A percentile compares a stretch with the other conserved stretches of the same genome.
phyloP scores from a whole-genome alignment of 495 filamentous ascomycete species.

The Elaphomyces granulatus region DNA sequence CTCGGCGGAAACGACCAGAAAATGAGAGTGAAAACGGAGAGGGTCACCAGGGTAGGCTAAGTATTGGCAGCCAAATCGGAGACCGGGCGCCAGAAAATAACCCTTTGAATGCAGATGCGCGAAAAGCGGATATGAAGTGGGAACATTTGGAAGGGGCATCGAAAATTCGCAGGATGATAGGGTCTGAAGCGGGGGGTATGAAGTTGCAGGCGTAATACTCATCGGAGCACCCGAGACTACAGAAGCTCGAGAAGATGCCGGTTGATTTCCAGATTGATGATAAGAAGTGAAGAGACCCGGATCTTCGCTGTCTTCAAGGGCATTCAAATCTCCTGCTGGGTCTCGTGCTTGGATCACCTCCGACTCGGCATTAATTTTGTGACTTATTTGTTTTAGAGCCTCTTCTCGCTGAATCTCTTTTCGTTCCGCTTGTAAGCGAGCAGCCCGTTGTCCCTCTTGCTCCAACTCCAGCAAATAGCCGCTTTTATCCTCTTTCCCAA shows the following conservation, averaged over 20 bases:
- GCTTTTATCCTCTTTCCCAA: conserved; percentile 40
- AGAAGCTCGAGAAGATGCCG: conserved; percentile 13
- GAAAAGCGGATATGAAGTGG: conserved; percentile 35
- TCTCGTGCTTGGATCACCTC: conserved; percentile 15
- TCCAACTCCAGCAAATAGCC: conserved; percentile 31
- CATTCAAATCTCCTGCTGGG: conserved; percentile 18
- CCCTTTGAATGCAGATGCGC: conserved; percentile 60
- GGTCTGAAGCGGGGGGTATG: conserved; percentile 34
- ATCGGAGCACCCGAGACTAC: conserved; percentile 14
- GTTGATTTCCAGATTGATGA: conserved; percentile 6
- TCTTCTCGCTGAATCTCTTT: conserved; percentile 28
- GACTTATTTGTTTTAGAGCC: conserved; percentile 27
- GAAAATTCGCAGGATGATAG: conserved; percentile 17
- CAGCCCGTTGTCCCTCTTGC: conserved; percentile 31
- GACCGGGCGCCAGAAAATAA: conserved; percentile 80
- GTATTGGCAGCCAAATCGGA: conserved; percentile 90
- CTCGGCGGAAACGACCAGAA: conserved; percentile 57
- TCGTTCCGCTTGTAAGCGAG: conserved; percentile 23
- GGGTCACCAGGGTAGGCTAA: conserved; percentile 92
- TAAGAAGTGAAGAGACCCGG: conserved; percentile 30
- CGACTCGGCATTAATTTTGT: conserved; percentile 23
- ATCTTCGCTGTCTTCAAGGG: conserved; percentile 12
- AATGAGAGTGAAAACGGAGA: conserved; percentile 87
- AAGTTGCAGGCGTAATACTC: conserved; percentile 46
- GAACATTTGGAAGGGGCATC: conserved; percentile 30